These are phyloP conservation scores for Pichia cephalocereana DNA, from an alignment of 805 yeast species.

Conservation along the genomic window DNA sequence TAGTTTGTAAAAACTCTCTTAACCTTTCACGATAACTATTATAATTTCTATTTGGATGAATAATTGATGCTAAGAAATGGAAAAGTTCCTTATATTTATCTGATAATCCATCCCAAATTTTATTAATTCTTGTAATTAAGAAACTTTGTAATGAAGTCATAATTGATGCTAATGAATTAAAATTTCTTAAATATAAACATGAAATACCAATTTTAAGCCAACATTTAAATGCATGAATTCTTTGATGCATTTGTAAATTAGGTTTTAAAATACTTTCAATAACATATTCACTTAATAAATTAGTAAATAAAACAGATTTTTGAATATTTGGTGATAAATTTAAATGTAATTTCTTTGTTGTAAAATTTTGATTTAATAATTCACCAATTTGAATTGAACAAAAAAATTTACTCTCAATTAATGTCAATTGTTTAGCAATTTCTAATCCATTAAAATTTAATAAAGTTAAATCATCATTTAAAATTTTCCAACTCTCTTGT, in stretches of 20 bases:
- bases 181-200: conserved; percentile 63
- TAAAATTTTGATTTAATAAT: conserved; percentile 53
- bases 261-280: conserved; percentile 59
- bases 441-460: conserved; percentile 61
- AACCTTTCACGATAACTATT: conserved; percentile 57
- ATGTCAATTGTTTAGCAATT: conserved; percentile 66
- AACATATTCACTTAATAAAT: conserved; percentile 62
- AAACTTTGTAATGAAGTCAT: conserved; percentile 71
- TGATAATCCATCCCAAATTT: conserved; percentile 49
- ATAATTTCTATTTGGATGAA: conserved; percentile 71
- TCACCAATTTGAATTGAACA: conserved; percentile 57
- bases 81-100: conserved; percentile 54
- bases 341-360: conserved; percentile 48
- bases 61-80: conserved; percentile 54
- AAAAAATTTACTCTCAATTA: conserved; percentile 61
- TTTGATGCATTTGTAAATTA: conserved; percentile 34
- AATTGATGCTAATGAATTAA: conserved; percentile 71
- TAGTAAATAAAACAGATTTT: conserved; percentile 57
- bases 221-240: conserved; percentile 47
- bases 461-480: conserved; percentile 43
- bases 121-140: conserved; percentile 52
- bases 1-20: conserved; percentile 43
- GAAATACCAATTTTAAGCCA: conserved; percentile 73
- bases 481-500: conserved; percentile 49
- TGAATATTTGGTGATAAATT: conserved; percentile 57